A percentile compares a stretch with the other conserved stretches of the same genome.
Conservation (phyloP, 2,329 filamentous ascomycete species). For the Pseudogymnoascus sp. region DNA sequence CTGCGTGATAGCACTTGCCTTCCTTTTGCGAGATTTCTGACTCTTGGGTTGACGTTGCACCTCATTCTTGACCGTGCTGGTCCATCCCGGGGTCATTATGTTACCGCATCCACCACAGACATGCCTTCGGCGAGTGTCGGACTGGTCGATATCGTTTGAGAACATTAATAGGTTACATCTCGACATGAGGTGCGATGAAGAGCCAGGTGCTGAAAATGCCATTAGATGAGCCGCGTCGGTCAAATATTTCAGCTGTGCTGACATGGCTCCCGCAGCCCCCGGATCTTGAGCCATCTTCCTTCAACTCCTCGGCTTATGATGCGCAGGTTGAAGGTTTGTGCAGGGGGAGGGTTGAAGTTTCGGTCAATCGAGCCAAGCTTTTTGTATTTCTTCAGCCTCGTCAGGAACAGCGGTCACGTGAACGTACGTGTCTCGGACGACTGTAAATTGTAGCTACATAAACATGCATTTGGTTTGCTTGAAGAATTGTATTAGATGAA, state of each 20-base stretch:
- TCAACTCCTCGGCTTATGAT: not conserved
- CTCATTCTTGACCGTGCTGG: slow-evolving; percentile 17
- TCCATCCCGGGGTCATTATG: slow-evolving; percentile 46
- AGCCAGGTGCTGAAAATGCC: slow-evolving; percentile 42
- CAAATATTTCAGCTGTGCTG: slow-evolving; percentile 33
- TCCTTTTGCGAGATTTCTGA: not conserved
- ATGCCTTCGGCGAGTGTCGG: slow-evolving; percentile 45
- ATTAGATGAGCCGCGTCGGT: slow-evolving; percentile 54
- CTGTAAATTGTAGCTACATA: not conserved
- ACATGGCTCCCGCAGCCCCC: not conserved
- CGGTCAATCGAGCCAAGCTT: slow-evolving; percentile 6
- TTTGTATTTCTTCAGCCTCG: slow-evolving; percentile 2
- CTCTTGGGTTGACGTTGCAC: not conserved
- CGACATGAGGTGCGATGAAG: slow-evolving; percentile 52
- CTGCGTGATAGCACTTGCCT: slow-evolving; percentile 8
- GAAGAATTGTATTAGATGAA: not conserved
- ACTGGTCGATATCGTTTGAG: slow-evolving; percentile 36
- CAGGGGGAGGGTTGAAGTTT: slow-evolving; percentile 4
- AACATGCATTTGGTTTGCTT: not conserved
- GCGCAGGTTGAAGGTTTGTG: not conserved
- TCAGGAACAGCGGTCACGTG: not conserved
- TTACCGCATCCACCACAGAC: slow-evolving; percentile 53
- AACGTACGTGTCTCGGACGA: not conserved
- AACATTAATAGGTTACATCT: slow-evolving; percentile 43
- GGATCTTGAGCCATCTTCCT: slow-evolving; percentile 4